Conservation (phyloP, 257 asterid species). For the Cinchona pubescens region DNA sequence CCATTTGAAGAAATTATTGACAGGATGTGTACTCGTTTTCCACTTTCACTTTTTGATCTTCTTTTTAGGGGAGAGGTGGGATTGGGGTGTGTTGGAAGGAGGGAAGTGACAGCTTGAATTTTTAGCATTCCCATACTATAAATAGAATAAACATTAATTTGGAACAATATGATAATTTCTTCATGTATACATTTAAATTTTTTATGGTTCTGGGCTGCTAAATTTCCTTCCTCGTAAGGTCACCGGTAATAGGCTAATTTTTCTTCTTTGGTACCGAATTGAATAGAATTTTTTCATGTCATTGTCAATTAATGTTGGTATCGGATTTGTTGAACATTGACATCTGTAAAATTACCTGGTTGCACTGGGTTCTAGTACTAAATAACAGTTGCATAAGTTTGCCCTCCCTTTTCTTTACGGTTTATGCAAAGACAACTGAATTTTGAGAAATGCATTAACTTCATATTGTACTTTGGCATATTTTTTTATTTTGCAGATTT, state of each 20-base stretch:
- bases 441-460: background rate
- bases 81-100: background rate
- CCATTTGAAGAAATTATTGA: no score
- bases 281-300: background rate
- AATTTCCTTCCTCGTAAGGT: background rate
- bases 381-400: background rate
- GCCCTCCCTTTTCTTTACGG: background rate
- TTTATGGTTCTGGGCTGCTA: background rate
- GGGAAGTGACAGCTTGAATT: background rate
- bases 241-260: background rate
- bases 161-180: background rate
- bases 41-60: no score
- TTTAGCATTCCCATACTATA: background rate
- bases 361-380: background rate
- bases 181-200: background rate
- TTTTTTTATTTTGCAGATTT: conserved; percentile 51
- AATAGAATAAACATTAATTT: background rate
- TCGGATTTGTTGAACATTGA: background rate
- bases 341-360: background rate
- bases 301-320: background rate
- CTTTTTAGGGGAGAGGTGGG: no score
- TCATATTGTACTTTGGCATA: conserved; percentile 4
- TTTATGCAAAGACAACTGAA: background rate
- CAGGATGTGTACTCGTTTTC: no score
- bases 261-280: background rate